Percentiles rank a stretch among this genome's conserved stretches.
These are phyloP conservation scores for Fusarium burgessii DNA, from an alignment of 2,329 filamentous ascomycete species.

Conservation along the genomic window DNA sequence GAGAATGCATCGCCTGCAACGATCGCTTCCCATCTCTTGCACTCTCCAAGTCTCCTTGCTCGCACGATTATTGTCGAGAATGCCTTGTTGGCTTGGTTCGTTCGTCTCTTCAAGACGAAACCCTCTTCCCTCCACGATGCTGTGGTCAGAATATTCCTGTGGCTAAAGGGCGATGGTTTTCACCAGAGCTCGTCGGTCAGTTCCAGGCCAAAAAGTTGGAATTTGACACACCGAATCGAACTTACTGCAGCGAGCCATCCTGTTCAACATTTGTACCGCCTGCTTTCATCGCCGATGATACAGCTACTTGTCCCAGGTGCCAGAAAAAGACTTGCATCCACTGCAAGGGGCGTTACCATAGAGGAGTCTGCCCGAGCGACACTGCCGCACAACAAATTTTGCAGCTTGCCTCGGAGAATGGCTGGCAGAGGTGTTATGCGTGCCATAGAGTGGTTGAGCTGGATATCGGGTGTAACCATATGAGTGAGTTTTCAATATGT, in stretches of 20 bases:
- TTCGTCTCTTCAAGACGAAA: slow-evolving; percentile 59
- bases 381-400: slow-evolving; percentile 55
- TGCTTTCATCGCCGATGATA: slow-evolving; percentile 45
- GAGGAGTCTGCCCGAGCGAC: slow-evolving; percentile 62
- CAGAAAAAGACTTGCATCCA: slow-evolving; percentile 58
- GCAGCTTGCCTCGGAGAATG: slow-evolving; percentile 53
- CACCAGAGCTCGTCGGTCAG: slow-evolving; percentile 46
- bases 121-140: slow-evolving; percentile 67
- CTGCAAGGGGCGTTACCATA: slow-evolving; percentile 62
- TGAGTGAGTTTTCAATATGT: slow-evolving; percentile 58
- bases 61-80: slow-evolving; percentile 63
- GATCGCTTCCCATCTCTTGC: background rate
- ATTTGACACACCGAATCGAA: slow-evolving; percentile 59
- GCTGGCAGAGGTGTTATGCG: slow-evolving; percentile 63
- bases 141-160: slow-evolving; percentile 59
- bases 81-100: slow-evolving; percentile 62
- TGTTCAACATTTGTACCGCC: slow-evolving; percentile 63
- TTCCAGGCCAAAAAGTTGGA: slow-evolving; percentile 63
- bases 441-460: slow-evolving; percentile 64
- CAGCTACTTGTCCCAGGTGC: slow-evolving; percentile 60
- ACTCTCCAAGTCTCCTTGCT: slow-evolving; percentile 46
- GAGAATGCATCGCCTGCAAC: slow-evolving; percentile 10
- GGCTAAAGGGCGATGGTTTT: slow-evolving; percentile 51
- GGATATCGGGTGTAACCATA: slow-evolving; percentile 64
- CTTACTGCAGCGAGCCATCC: slow-evolving; percentile 59